These are phyloP conservation scores for Pythium aquatile DNA, from an alignment of 352 stramenopile species.

Conservation along the genomic window DNA sequence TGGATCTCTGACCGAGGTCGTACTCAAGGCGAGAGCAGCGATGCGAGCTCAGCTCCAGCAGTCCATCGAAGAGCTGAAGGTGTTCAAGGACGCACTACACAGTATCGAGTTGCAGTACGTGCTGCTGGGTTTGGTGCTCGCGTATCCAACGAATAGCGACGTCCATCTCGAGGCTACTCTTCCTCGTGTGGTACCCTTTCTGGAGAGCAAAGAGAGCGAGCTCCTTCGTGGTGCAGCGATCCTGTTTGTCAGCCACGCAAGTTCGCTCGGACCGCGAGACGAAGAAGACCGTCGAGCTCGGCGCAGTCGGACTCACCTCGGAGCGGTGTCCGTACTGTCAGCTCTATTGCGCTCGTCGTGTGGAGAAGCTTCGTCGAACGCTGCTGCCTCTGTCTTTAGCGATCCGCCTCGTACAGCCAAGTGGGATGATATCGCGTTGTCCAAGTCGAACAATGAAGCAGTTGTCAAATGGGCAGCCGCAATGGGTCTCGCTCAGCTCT, in stretches of 20 bases:
- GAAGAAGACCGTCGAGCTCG: not conserved
- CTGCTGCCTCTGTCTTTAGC: not conserved
- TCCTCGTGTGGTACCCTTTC: not conserved
- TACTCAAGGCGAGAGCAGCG: not conserved
- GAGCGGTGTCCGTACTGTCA: not conserved
- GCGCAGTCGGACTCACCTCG: not conserved
- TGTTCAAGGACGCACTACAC: slow-evolving; percentile 17
- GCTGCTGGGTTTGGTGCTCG: slow-evolving; percentile 13
- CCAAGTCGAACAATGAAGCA: not conserved
- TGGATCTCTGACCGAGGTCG: not conserved
- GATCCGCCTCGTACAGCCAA: not conserved
- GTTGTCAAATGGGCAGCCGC: slow-evolving; percentile 11
- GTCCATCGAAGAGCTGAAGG: slow-evolving; percentile 16
- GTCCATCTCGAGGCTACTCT: not conserved
- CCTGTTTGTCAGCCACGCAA: slow-evolving; percentile 16
- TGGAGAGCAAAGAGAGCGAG: not conserved
- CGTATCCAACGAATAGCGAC: not conserved
- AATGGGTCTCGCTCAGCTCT: slow-evolving; percentile 14
- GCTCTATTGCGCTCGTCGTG: not conserved
- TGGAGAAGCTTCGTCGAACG: not conserved
- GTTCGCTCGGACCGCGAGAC: slow-evolving; percentile 6
- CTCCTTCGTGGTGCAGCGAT: slow-evolving; percentile 3
- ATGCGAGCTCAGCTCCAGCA: slow-evolving; percentile 10
- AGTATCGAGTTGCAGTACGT: slow-evolving; percentile 5
- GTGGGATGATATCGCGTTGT: not conserved